These are phyloP conservation scores for Cytospora mali DNA, from an alignment of 2,329 filamentous ascomycete genomes.

Conservation along the genomic window DNA sequence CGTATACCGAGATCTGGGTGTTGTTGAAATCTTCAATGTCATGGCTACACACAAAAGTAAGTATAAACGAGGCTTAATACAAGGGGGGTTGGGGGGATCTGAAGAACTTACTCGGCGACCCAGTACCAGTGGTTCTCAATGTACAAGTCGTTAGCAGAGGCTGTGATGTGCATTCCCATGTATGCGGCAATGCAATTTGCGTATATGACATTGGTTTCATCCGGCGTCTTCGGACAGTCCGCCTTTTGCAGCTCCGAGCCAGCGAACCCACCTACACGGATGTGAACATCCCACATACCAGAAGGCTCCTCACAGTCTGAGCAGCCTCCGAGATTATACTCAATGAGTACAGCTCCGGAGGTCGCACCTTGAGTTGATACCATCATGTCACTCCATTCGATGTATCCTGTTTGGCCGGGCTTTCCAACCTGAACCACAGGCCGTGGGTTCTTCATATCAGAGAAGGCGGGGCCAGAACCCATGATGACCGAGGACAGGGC, in stretches of 20 bases:
- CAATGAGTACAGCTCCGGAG: conserved; percentile 69
- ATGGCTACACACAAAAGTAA: conserved; percentile 39
- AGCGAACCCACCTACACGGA: conserved; percentile 71
- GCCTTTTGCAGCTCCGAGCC: conserved; percentile 69
- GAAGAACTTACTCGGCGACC: conserved; percentile 41
- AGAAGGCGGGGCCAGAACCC: conserved; percentile 59
- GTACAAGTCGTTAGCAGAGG: conserved; percentile 41
- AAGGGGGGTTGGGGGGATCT: background rate
- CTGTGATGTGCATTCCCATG: conserved; percentile 47
- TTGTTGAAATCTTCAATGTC: conserved; percentile 51
- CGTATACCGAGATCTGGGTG: conserved; percentile 52
- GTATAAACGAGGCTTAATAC: background rate
- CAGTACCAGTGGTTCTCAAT: conserved; percentile 56
- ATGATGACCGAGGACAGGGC: conserved; percentile 53
- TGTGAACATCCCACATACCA: conserved; percentile 75
- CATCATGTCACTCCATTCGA: conserved; percentile 75
- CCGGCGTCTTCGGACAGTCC: conserved; percentile 62
- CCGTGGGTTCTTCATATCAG: conserved; percentile 59
- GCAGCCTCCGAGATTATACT: conserved; percentile 65
- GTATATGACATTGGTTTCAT: conserved; percentile 32
- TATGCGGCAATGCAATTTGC: conserved; percentile 42
- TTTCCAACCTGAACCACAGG: conserved; percentile 65
- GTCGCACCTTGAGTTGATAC: conserved; percentile 68
- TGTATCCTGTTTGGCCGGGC: conserved; percentile 62
- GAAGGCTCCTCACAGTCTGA: conserved; percentile 39